Evolutionary conservation across 768 basidiomycete species (phyloP), one percentile per base, ranked within the genome.

Genomic region (Podaxis rugospora): DNA sequence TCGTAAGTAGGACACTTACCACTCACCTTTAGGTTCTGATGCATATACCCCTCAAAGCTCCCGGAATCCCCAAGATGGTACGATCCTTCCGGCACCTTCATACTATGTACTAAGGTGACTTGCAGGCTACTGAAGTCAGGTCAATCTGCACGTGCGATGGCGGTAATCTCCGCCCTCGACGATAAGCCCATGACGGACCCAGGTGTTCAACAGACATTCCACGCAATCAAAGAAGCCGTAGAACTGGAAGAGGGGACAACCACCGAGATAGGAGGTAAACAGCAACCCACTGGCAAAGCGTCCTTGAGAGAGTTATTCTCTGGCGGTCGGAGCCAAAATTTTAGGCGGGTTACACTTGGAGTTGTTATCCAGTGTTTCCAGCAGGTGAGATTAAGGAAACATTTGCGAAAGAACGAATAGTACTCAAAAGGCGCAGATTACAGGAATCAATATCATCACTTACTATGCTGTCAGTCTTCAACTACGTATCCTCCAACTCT

Each of bases 381-480:
- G 68, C 87, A 88, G 69, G 75, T 74, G 50, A 16, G 60, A 40
- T 4, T 6, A 4, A 6, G 16, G 14, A 47, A n/a, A 11, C 18
- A 25, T 53, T 37, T 6, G 11, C 42, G 47, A 49, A 14, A 47
- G 40, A 28, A 6, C 21, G 18, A 11, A 51, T 47, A n/a, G 60
- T n/a, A 61, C 23, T 32, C 49, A 28, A n/a, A 18, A n/a, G 36
- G 25, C 39, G 11, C 25, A 75, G 74, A 85, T 88, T 32, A 82
- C 83, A 4, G 86, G 86, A 5, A 85, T 86, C 70, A 87, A 85
- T 67, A 68, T 88, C 60, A 86, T 88, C 68, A 86, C 83, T 1
- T 88, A 85, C 73, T 83, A 72, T 54, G 83, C 78, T 27, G 68
- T 67, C 61, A 54, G 65, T 66, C 32, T 32, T 23, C 36, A 18